Percentiles rank a stretch among this genome's conserved stretches.
phyloP scores from a whole-genome alignment of 2,329 filamentous ascomycete genomes.

The Eurotiales sp. region DNA sequence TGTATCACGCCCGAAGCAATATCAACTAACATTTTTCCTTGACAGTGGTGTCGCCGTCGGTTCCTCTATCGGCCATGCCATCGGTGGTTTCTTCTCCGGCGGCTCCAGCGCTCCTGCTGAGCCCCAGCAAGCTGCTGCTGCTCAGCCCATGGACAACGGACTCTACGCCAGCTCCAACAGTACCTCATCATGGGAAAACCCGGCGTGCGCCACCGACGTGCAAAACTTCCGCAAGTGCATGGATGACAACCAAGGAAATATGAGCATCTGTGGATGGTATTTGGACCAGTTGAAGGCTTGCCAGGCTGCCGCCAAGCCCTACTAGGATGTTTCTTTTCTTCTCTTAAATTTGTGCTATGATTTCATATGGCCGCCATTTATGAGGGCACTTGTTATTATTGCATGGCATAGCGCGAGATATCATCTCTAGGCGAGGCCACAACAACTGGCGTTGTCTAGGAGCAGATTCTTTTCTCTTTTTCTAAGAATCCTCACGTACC shows the following conservation, averaged over 20 bases:
- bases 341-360: slow-evolving; percentile 1
- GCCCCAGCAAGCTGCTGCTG: slow-evolving; percentile 44
- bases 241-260: slow-evolving; percentile 89
- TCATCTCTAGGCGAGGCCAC: slow-evolving; percentile 11
- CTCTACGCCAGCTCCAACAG: slow-evolving; percentile 40
- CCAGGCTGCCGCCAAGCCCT: slow-evolving; percentile 70
- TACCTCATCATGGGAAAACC: slow-evolving; percentile 39
- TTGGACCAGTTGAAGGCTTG: slow-evolving; percentile 93
- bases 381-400: too few species aligned
- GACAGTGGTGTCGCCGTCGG: slow-evolving; percentile 97
- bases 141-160: slow-evolving; percentile 48
- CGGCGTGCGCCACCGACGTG: slow-evolving; percentile 75
- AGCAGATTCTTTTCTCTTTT: slow-evolving; percentile 2
- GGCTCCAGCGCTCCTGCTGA: slow-evolving; percentile 57
- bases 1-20: too few species aligned
- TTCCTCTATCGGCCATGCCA: slow-evolving; percentile 89
- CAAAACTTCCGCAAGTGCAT: slow-evolving; percentile 91
- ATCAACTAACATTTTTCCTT: too few species aligned
- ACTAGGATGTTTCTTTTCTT: slow-evolving; percentile 46
- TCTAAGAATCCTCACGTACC: background rate
- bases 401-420: slow-evolving; percentile 14
- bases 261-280: slow-evolving; percentile 98
- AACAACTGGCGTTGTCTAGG: slow-evolving; percentile 7
- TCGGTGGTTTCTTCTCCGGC: slow-evolving; percentile 83
- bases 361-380: too few species aligned